Conservation (phyloP, 2,329 filamentous ascomycete species). For the Leptographium lundbergii region DNA sequence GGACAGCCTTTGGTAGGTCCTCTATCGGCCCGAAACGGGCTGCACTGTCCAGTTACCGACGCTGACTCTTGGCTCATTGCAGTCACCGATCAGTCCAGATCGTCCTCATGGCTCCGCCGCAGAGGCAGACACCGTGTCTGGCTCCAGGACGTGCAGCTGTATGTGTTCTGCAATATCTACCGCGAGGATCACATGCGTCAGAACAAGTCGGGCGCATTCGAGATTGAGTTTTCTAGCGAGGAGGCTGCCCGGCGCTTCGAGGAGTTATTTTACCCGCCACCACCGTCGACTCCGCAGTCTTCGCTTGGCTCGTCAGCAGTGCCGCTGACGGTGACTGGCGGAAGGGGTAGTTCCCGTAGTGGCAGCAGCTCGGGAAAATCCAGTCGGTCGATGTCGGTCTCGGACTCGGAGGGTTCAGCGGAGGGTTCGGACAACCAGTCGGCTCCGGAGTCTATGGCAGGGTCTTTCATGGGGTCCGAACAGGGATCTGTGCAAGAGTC, state of each 20-base stretch:
- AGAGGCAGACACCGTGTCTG: constrained; percentile 33
- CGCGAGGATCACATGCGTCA: constrained; percentile 38
- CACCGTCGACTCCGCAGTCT: neutral
- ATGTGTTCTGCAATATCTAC: constrained; percentile 47
- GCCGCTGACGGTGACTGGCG: neutral
- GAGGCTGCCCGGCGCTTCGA: constrained; percentile 28
- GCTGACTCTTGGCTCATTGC: neutral
- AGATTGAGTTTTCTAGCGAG: constrained; percentile 35
- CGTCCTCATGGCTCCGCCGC: constrained; percentile 37
- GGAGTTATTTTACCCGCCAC: constrained; percentile 23
- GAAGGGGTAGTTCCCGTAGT: neutral
- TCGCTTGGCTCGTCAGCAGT: neutral
- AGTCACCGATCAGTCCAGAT: constrained; percentile 41
- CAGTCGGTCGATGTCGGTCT: neutral
- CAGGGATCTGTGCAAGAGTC: neutral
- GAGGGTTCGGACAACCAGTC: neutral
- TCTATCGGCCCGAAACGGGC: too few species aligned
- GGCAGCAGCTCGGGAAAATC: too few species aligned
- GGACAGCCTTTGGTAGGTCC: constrained; percentile 48
- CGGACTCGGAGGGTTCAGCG: neutral
- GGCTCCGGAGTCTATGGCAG: neutral
- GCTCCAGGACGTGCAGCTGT: constrained; percentile 41
- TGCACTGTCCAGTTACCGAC: too few species aligned
- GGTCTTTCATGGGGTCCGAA: neutral
- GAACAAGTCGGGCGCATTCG: constrained; percentile 33